Evolutionary conservation across 2,329 filamentous ascomycete species (phyloP).

Genomic region (Fusarium cyanostomum): DNA sequence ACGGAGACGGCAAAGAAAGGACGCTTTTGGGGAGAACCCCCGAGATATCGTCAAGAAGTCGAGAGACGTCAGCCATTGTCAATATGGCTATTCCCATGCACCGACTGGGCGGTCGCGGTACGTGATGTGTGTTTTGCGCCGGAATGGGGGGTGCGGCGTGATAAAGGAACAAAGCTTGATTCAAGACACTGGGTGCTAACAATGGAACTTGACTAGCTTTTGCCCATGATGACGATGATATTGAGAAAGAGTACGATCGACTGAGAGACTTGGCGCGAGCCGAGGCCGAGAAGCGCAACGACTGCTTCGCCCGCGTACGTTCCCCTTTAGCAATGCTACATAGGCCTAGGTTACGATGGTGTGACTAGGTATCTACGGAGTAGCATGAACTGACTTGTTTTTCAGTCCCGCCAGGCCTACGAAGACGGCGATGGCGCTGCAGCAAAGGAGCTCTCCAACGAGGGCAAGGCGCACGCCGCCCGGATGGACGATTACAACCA

Average conservation of each 20-base stretch:
- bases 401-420: constrained; percentile 80
- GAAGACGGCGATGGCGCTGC: constrained; percentile 79
- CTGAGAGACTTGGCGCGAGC: constrained; percentile 83
- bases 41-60: too few relatives aligned
- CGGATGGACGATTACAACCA: constrained; percentile 90
- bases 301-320: constrained; percentile 77
- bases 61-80: too few relatives aligned
- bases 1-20: background rate
- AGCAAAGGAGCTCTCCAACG: constrained; percentile 85
- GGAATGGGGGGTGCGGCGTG: constrained; percentile 12
- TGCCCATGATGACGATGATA: constrained; percentile 73
- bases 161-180: constrained; percentile 2
- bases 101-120: constrained; percentile 57
- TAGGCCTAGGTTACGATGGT: background rate
- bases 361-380: too few relatives aligned
- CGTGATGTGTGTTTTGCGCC: constrained; percentile 38
- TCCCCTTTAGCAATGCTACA: background rate
- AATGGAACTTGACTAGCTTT: constrained; percentile 66
- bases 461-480: constrained; percentile 84
- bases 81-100: constrained; percentile 55
- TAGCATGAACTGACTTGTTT: constrained; percentile 19
- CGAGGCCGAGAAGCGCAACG: constrained; percentile 80
- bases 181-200: constrained; percentile 19
- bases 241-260: constrained; percentile 91
- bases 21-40: background rate